Conservation (phyloP, 2,329 filamentous ascomycete species). For the Pseudogymnoascus sp. region DNA sequence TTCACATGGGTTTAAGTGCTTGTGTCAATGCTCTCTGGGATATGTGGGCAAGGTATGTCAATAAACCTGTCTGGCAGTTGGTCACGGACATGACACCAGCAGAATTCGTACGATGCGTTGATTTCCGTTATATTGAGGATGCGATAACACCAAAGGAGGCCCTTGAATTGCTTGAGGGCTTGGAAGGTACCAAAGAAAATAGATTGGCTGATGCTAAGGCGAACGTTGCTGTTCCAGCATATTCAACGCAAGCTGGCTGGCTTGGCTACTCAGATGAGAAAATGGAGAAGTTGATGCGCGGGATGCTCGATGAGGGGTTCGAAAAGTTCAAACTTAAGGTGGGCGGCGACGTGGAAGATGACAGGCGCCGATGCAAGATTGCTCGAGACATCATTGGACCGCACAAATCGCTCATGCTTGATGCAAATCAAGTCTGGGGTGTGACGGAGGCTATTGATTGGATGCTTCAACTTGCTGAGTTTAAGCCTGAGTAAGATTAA, state of each 20-base stretch:
- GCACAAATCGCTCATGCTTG: slow-evolving; percentile 78
- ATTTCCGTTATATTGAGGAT: slow-evolving; percentile 92
- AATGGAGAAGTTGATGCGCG: slow-evolving; percentile 66
- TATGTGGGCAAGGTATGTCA: slow-evolving; percentile 81
- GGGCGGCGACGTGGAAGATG: slow-evolving; percentile 63
- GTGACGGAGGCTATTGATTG: slow-evolving; percentile 74
- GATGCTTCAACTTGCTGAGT: slow-evolving; percentile 3
- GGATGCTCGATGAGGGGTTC: slow-evolving; percentile 73
- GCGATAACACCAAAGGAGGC: slow-evolving; percentile 85
- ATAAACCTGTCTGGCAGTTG: slow-evolving; percentile 85
- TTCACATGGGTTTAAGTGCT: slow-evolving; percentile 82
- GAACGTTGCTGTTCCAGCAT: slow-evolving; percentile 74
- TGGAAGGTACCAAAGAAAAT: slow-evolving; percentile 60
- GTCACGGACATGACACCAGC: slow-evolving; percentile 85
- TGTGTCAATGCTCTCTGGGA: slow-evolving; percentile 93
- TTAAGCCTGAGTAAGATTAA: not conserved
- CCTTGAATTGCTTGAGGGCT: slow-evolving; percentile 58
- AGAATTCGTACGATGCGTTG: slow-evolving; percentile 80
- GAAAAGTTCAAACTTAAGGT: slow-evolving; percentile 89
- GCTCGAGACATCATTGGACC: slow-evolving; percentile 75
- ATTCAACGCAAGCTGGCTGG: slow-evolving; percentile 88
- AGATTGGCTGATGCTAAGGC: slow-evolving; percentile 67
- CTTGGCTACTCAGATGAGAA: slow-evolving; percentile 85
- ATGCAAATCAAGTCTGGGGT: slow-evolving; percentile 69
- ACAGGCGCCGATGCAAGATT: slow-evolving; percentile 63